Base-by-base conservation (phyloP, 139 green algal genomes). In the Volvox africanus region DNA sequence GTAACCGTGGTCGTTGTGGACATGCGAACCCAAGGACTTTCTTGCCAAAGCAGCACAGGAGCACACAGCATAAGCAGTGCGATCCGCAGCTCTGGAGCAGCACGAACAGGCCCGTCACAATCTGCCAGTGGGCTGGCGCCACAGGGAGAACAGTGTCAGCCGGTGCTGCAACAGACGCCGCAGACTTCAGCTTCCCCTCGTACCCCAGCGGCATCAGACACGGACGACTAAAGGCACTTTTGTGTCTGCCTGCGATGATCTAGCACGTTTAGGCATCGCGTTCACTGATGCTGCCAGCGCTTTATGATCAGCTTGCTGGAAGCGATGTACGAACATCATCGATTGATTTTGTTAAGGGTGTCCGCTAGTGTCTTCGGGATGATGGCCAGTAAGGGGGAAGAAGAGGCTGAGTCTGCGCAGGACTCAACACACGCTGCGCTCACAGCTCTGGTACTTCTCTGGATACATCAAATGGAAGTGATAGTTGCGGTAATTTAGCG, bases 1-100 rank as follows among this genome's bases (percentile, higher is more conserved):
- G 92, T 97, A 12, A 97, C 92, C 0, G 94, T 95, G 36, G 62
- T 95, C 21, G 89, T 96, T 32, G 92, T 95, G 24, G 94, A 96
- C 67, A 61, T 96, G 71, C 77, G 90, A 14, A 26, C 81, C 32
- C 82, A 77, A 2, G 82, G 82, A 0, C 9, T 24, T 13, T 35
- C 44, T 55, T 55, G 44, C 44, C 65, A 28, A 26, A 73, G 21
- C 65, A 28, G 65, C 30, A 1, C 14, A 0, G n/a, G 13, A 19
- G 35, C 83, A 80, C 83, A 24, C 44, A 55, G 44, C 44, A 55
- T 55, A 55, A 55, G 37, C 83, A 26, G 61, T 14, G 83, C 5
- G 6, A 17, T 19, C 11, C 55, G 80, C 21, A 68, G 28, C 2
- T 16, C 44, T 22, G 24, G 80, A 13, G 13, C 55, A 44, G 12